Evolutionary conservation across 169 alveolate species (phyloP), one percentile per base, ranked within the genome.

Genomic region (Besnoitia besnoiti): DNA sequence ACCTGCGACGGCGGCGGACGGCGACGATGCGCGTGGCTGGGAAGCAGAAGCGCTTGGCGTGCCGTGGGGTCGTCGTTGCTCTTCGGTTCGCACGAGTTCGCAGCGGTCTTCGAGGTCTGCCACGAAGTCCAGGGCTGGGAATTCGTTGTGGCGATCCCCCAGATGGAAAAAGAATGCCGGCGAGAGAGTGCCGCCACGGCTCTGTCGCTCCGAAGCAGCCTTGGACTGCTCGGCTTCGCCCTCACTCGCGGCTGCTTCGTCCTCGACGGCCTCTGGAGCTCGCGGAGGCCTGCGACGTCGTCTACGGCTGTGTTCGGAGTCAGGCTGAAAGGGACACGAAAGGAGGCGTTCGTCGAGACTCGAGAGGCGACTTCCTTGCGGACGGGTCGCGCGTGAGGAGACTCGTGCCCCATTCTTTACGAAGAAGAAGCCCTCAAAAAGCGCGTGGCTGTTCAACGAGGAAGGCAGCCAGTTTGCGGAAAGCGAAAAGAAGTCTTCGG

Each of bases 121-220:
- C 1, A 42, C 14, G 82, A 73, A 73, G 46, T 73, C 46, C 10
- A 73, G 82, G n/a, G 82, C 12, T 0, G 82, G 46, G 33, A n/a
- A 16, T 55, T 55, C 67, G 67, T 55, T 55, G 39, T n/a, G 14
- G 14, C 39, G 39, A 35, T 39, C 10, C n/a, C 46, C 47, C 39
- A 35, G 82, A 4, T 35, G 82, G 46, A 73, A 73, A 73, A 73
- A n/a, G 82, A 73, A 39, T 1, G 82, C 82, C 16, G 82, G 82
- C 82, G 47, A 10, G 24, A 37, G 82, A 16, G 82, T 35, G n/a
- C 39, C 16, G 82, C 82, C 44, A 19, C 67, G 12, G 30, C 24
- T 55, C 5, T 8, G 67, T 5, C n/a, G 3, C 33, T 21, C 3
- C 67, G 67, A 55, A 21, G 67, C n/a, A 0, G 30, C 3, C 46